Evolutionary conservation across 768 basidiomycete genomes (phyloP), one percentile per base, ranked within the genome.

Genomic region (Mycena amicta): DNA sequence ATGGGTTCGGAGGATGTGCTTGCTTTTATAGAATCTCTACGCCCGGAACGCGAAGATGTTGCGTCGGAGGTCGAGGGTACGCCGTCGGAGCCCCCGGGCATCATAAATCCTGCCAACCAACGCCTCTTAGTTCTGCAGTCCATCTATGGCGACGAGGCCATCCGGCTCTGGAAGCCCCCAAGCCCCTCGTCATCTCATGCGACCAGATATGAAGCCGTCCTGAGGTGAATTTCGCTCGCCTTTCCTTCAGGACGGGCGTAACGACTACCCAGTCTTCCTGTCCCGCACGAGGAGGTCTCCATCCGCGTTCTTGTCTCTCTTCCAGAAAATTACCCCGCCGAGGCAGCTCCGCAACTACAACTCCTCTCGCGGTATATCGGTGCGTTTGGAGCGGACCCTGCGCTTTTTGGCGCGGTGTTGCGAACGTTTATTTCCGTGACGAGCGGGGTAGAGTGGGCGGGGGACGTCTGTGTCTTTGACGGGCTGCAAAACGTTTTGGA

Each of bases 331-430:
- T 95, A 95, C 68, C 93, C 93, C 0, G 69, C 80, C 1, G 72
- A 79, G 2, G 80, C 84, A 0, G 84, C 92, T 2, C 93, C 93
- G 1, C 91, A 93, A 66, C 78, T 95, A 0, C 93, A 94, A 67
- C 84, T 94, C 0, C 82, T 94, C 26, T 93, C 92, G 3, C 85
- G 85, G 23, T 95, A 95, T 72, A 77, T 95, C 47, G 92, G 92
- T 2, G 78, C 89, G 2, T 94, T 87, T 66, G 85, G 88, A 20
- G 87, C 89, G 1, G 87, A 92, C 64, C 75, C 89, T 8, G 70
- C 71, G 16, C 80, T 95, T 18, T 95, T 95, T 67, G 92, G 91
- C 23, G 81, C 82, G 1, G 80, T 93, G 31, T 76, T 94, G 20
- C 83, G 89, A 37, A 94, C 90, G 0, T 95, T 83, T 70, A 92